Base-by-base conservation (phyloP, 2,329 filamentous ascomycete species). In the Fusarium paranaense region DNA sequence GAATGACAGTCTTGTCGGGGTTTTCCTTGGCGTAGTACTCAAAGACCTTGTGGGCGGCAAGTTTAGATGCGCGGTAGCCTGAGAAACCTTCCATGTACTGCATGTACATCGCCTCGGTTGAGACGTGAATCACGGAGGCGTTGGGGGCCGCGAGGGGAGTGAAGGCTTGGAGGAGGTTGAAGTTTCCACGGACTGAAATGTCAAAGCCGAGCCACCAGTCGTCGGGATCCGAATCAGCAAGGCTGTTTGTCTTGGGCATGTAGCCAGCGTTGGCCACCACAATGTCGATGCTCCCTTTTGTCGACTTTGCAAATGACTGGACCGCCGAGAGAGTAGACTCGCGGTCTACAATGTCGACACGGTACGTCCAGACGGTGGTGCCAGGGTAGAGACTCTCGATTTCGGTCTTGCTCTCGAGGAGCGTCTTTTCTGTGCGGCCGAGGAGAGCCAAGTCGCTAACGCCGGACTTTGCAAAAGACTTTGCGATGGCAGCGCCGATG, bases 401-500 rank as follows among this genome's bases (percentile, higher is more conserved):
- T 2, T 72, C 56, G 14, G 75, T 54, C 2, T 77, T 81, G 9
- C 78, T 82, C 5, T 75, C 67, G 2, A 81, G 67, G 18, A 86
- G 78, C 2, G 76, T 75, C 7, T 71, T 75, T 14, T 78, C 67
- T 14, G 81, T 83, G 5, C 86, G 84, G 20, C 83, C 85, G 0
- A 84, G 71, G 47, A 88, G 80, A 47, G 83, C 81, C 30, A 87
- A 72, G 13, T 80, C 79, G 13, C 77, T 62, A 13, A 85, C 82
- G 0, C 81, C 81, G 0, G 87, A 87, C 11, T 77, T 68, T 18
- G 83, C 80, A 73, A 87, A 93, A 45, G 90, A 84, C 60, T 87
- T 85, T 6, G 91, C 91, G 11, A 92, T 88, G 1, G 90, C 88
- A 62, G 90, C 88, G 2, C 91, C 91, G 54, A 93, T 89, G 27